These are phyloP conservation scores for Yamadazyma paraphyllophila DNA, from an alignment of 805 yeast species.

Conservation along the genomic window DNA sequence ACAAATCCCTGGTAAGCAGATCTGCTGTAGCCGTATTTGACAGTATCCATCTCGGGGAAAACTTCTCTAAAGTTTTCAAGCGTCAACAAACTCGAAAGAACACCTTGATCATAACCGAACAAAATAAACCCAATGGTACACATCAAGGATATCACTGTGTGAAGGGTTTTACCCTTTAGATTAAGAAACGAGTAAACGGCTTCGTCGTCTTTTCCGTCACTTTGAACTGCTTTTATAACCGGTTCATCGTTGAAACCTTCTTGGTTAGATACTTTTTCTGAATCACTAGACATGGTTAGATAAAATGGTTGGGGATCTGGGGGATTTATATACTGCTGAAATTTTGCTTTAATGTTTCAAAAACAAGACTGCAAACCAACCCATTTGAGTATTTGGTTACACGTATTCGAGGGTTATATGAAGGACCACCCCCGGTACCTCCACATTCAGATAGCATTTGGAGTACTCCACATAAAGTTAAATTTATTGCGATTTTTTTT, in stretches of 20 bases:
- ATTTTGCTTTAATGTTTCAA: too few species aligned
- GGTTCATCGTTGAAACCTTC: not conserved
- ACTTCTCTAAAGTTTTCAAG: slow-evolving; percentile 43
- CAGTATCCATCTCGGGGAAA: slow-evolving; percentile 28
- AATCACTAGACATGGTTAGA: slow-evolving; percentile 6
- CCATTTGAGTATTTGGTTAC: too few species aligned
- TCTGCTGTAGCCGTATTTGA: slow-evolving; percentile 10
- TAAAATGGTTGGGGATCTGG: not conserved
- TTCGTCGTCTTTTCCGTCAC: slow-evolving; percentile 11
- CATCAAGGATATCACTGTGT: slow-evolving; percentile 11
- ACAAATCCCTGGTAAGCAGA: slow-evolving; percentile 62
- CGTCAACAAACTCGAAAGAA: slow-evolving; percentile 63
- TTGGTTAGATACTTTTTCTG: slow-evolving; percentile 9
- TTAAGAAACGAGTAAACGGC: slow-evolving; percentile 10
- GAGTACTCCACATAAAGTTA: not conserved
- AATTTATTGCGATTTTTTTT: slow-evolving; percentile 2
- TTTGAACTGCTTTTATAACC: not conserved
- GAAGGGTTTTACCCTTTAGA: slow-evolving; percentile 11
- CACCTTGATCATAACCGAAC: slow-evolving; percentile 80
- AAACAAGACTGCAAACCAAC: too few species aligned
- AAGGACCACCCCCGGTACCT: not conserved
- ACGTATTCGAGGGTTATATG: not conserved
- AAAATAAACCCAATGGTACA: slow-evolving; percentile 54
- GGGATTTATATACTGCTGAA: not conserved
- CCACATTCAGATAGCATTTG: not conserved